These are phyloP conservation scores for Moesziomyces sp. DNA, from an alignment of 1,284 basidiomycete species.

Conservation along the genomic window DNA sequence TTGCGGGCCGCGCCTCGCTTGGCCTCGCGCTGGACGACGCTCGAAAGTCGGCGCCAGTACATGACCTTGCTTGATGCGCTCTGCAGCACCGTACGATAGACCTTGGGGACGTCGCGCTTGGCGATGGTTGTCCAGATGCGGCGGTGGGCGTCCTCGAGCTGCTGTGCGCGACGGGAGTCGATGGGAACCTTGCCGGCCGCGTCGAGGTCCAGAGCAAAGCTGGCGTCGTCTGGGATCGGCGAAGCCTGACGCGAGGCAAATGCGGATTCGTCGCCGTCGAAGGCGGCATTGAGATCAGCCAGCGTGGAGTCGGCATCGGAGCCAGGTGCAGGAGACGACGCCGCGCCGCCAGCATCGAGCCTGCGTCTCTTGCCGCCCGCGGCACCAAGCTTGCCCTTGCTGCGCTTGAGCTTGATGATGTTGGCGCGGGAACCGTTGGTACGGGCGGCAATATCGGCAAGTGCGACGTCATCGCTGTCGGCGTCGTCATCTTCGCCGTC, in stretches of 20 bases:
- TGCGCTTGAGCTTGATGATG: conserved; percentile 54
- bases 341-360: conserved; percentile 24
- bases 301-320: conserved; percentile 36
- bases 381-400: conserved; percentile 38
- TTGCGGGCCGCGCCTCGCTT: conserved; percentile 82
- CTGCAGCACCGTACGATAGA: conserved; percentile 64
- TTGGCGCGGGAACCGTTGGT: conserved; percentile 25
- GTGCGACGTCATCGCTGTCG: conserved; percentile 41
- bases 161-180: conserved; percentile 52
- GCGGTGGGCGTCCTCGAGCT: conserved; percentile 64
- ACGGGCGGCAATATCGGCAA: conserved; percentile 39
- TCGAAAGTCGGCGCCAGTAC: conserved; percentile 81
- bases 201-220: conserved; percentile 39
- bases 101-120: conserved; percentile 66
- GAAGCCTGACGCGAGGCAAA: conserved; percentile 42
- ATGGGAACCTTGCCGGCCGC: conserved; percentile 55
- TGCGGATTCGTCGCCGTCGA: conserved; percentile 35
- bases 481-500: conserved; percentile 36
- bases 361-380: conserved; percentile 39
- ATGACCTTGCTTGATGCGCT: conserved; percentile 68
- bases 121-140: conserved; percentile 67
- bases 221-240: conserved; percentile 31
- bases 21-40: conserved; percentile 81
- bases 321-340: conserved; percentile 34
- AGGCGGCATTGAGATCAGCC: conserved; percentile 32